phyloP scores from a whole-genome alignment of 139 green algal species.

The Monoraphidium neglectum region DNA sequence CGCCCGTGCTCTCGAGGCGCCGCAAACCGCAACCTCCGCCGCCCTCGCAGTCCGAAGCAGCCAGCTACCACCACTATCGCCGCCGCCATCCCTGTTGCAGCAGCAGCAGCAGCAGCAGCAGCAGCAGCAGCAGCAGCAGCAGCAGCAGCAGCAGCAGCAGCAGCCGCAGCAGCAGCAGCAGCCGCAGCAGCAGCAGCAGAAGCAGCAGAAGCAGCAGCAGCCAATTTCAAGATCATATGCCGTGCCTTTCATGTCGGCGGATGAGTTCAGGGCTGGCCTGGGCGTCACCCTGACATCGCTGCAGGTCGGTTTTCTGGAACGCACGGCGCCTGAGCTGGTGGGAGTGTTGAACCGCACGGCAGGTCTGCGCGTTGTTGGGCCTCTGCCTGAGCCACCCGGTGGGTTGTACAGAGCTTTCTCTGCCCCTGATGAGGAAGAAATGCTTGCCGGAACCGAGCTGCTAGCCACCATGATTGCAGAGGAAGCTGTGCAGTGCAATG shows the following conservation, averaged over 20 bases:
- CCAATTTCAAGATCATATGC: neutral
- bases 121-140: neutral
- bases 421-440: no score
- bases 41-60: neutral
- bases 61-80: neutral
- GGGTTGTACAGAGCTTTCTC: no score
- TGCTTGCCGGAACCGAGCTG: no score
- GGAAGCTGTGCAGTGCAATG: no score
- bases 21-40: neutral
- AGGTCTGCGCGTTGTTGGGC: no score
- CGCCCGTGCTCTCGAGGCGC: conserved; percentile 15
- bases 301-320: neutral
- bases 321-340: conserved; percentile 4
- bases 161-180: conserved; percentile 9
- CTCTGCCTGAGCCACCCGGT: no score
- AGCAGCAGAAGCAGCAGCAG: neutral
- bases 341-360: no score
- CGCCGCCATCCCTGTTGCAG: neutral
- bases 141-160: neutral
- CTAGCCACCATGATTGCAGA: no score
- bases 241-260: neutral
- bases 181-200: conserved; percentile 3
- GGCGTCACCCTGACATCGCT: neutral
- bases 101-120: neutral
- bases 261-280: neutral